These are phyloP conservation scores for Pseudonectria buxi DNA, from an alignment of 2,329 filamentous ascomycete genomes.

Conservation along the genomic window DNA sequence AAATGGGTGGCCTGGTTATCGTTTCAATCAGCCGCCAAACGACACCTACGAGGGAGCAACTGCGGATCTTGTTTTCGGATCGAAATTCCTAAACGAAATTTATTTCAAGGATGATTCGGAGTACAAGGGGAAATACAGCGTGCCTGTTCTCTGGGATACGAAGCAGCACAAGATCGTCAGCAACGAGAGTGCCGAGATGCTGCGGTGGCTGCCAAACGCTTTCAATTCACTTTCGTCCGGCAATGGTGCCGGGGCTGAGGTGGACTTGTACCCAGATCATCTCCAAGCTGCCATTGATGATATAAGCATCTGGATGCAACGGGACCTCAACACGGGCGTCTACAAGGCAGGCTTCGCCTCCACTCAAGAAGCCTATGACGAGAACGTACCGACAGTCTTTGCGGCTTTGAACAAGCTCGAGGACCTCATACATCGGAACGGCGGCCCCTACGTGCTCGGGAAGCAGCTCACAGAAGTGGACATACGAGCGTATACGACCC, in stretches of 20 bases:
- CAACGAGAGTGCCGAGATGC: conserved; percentile 78
- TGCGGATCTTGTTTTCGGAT: conserved; percentile 56
- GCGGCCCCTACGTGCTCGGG: conserved; percentile 56
- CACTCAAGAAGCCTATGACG: conserved; percentile 58
- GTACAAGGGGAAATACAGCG: conserved; percentile 65
- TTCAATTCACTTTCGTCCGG: conserved; percentile 55
- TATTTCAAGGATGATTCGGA: conserved; percentile 62
- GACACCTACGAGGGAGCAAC: conserved; percentile 53
- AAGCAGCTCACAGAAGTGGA: conserved; percentile 60
- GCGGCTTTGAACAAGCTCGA: conserved; percentile 59
- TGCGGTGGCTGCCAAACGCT: conserved; percentile 73
- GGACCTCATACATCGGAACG: conserved; percentile 38
- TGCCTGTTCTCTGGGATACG: conserved; percentile 66
- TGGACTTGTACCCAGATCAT: conserved; percentile 49
- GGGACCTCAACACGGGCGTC: conserved; percentile 40
- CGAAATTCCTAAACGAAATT: conserved; percentile 60
- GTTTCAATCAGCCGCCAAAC: conserved; percentile 44
- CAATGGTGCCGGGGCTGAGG: conserved; percentile 29
- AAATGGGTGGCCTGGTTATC: conserved; percentile 57
- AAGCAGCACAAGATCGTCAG: conserved; percentile 64
- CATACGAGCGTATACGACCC: conserved; percentile 58
- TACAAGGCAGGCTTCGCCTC: conserved; percentile 58
- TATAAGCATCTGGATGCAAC: conserved; percentile 61
- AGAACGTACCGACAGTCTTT: conserved; percentile 56
- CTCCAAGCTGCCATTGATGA: conserved; percentile 52